Evolutionary conservation across 192 early-diverging fungal genomes (phyloP).

Genomic region (Umbelopsis sp.): DNA sequence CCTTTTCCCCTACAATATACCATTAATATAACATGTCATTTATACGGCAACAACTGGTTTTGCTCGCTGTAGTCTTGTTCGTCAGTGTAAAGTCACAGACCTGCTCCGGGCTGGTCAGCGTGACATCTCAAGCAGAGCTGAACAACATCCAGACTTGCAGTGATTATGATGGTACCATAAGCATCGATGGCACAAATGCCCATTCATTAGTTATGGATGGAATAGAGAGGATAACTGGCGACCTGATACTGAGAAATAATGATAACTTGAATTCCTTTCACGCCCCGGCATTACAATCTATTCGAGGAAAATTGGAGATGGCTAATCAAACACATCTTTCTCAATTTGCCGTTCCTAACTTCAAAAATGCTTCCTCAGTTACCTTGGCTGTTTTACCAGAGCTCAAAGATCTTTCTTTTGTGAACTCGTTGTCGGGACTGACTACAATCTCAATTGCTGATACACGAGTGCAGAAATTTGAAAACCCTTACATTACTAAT

Average conservation of each 20-base stretch:
- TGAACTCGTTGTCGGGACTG: slow-evolving; percentile 26
- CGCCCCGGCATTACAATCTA: slow-evolving; percentile 30
- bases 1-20: neutral
- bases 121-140: slow-evolving; percentile 30
- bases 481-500: slow-evolving; percentile 13
- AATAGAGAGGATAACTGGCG: slow-evolving; percentile 28
- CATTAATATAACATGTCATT: neutral
- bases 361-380: slow-evolving; percentile 20
- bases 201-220: slow-evolving; percentile 24
- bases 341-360: slow-evolving; percentile 23
- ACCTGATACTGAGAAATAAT: slow-evolving; percentile 27
- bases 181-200: slow-evolving; percentile 12
- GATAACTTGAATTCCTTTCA: slow-evolving; percentile 17
- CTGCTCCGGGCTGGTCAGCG: neutral
- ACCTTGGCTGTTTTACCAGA: slow-evolving; percentile 32
- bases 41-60: neutral
- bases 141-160: slow-evolving; percentile 29
- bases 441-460: slow-evolving; percentile 26
- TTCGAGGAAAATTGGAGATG: slow-evolving; percentile 29
- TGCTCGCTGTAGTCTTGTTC: neutral
- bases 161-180: slow-evolving; percentile 32
- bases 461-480: slow-evolving; percentile 24
- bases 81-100: neutral
- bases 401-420: slow-evolving; percentile 34
- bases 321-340: slow-evolving; percentile 28